A percentile compares a stretch with the other conserved stretches of the same genome.
Evolutionary conservation across 2,329 filamentous ascomycete genomes (phyloP).

Genomic region (Oidium heveae): DNA sequence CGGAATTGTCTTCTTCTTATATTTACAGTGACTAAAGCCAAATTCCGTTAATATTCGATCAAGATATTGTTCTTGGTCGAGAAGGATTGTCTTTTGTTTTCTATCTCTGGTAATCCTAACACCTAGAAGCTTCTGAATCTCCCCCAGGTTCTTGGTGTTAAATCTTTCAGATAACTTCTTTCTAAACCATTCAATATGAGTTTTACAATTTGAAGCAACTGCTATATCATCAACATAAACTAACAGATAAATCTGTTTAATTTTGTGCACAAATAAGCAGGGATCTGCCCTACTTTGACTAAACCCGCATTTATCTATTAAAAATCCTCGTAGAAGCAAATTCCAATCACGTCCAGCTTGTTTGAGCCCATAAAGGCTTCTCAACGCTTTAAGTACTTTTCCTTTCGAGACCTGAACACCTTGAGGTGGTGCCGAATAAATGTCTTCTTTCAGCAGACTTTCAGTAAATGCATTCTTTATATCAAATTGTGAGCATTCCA

Average conservation of each 20-base stretch:
- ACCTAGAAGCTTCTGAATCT: too few relatives aligned
- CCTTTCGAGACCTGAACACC: background rate
- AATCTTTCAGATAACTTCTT: too few relatives aligned
- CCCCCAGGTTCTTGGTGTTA: too few relatives aligned
- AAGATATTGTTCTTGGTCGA: too few relatives aligned
- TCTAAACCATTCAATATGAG: too few relatives aligned
- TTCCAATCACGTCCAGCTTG: background rate
- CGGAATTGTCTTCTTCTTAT: too few relatives aligned
- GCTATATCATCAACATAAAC: too few relatives aligned
- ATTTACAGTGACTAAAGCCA: too few relatives aligned
- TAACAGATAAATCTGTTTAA: background rate
- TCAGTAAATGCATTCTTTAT: conserved; percentile 1
- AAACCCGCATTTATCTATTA: background rate
- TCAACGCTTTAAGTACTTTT: background rate
- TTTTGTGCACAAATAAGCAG: background rate
- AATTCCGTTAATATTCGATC: too few relatives aligned
- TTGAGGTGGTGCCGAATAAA: background rate
- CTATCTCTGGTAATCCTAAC: too few relatives aligned
- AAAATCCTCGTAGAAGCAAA: background rate
- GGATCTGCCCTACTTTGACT: background rate
- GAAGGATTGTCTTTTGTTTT: too few relatives aligned
- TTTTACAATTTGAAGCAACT: too few relatives aligned
- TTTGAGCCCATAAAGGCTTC: background rate
- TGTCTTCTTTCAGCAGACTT: background rate
- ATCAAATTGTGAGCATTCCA: background rate